A percentile compares a stretch with the other conserved stretches of the same genome.
Evolutionary conservation across 352 stramenopile genomes (phyloP).

Genomic region (Plasmopara viticola): DNA sequence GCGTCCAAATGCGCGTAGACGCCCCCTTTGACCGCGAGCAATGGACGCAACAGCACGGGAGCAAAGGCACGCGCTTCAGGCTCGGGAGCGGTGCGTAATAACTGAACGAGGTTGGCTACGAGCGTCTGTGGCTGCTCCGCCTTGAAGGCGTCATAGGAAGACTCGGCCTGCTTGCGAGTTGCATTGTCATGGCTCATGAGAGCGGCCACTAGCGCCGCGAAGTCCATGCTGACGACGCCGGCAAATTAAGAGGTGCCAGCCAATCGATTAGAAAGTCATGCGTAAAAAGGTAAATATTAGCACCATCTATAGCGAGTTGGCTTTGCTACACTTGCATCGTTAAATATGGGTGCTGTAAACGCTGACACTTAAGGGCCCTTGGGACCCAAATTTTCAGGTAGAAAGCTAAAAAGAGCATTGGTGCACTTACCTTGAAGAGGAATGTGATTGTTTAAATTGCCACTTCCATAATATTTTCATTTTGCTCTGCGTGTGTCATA

Average conservation of each 20-base stretch:
- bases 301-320: too few species aligned
- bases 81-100: conserved; percentile 51
- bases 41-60: conserved; percentile 67
- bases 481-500: too few species aligned
- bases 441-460: too few species aligned
- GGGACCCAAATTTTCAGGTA: too few species aligned
- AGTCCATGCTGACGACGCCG: conserved; percentile 45
- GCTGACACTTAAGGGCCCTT: too few species aligned
- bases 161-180: conserved; percentile 65
- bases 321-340: too few species aligned
- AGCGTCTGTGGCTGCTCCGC: conserved; percentile 54
- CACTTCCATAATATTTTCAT: too few species aligned
- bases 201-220: conserved; percentile 60
- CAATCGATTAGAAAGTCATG: background rate
- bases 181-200: conserved; percentile 74
- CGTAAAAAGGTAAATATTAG: too few species aligned
- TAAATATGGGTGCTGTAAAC: too few species aligned
- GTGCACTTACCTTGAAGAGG: too few species aligned
- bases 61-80: conserved; percentile 65
- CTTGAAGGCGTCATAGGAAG: conserved; percentile 69
- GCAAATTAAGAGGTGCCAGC: background rate
- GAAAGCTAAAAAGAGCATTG: too few species aligned
- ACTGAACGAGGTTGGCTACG: conserved; percentile 58
- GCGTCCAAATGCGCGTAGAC: conserved; percentile 62
- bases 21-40: conserved; percentile 62